phyloP scores from a whole-genome alignment of 352 stramenopile genomes.

The Phytophthora palmivora region DNA sequence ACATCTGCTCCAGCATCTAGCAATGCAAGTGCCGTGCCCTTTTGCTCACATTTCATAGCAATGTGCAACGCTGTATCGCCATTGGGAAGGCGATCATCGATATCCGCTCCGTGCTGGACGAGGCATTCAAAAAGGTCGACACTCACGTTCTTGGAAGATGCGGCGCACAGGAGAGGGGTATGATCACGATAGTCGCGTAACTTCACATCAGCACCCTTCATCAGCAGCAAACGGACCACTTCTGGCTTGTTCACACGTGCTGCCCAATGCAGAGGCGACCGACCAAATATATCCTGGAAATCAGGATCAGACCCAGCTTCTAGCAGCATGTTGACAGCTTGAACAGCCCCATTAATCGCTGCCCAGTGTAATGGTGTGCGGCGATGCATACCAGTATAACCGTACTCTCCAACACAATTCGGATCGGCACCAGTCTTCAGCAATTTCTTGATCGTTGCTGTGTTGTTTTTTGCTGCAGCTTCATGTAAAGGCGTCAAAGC shows the following conservation, averaged over 20 bases:
- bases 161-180: conserved; percentile 73
- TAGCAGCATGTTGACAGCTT: conserved; percentile 56
- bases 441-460: conserved; percentile 44
- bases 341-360: conserved; percentile 57
- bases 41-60: conserved; percentile 75
- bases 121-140: conserved; percentile 64
- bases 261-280: conserved; percentile 75
- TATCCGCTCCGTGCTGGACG: conserved; percentile 57
- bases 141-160: conserved; percentile 57
- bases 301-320: conserved; percentile 68
- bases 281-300: conserved; percentile 69
- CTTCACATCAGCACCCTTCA: conserved; percentile 58
- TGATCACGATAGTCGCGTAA: conserved; percentile 63
- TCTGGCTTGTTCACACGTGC: conserved; percentile 60
- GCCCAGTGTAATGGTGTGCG: conserved; percentile 80
- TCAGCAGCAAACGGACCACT: conserved; percentile 58
- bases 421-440: conserved; percentile 59
- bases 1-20: conserved; percentile 63
- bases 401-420: conserved; percentile 75
- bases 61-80: conserved; percentile 68
- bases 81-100: conserved; percentile 72
- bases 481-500: conserved; percentile 74
- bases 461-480: conserved; percentile 59
- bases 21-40: conserved; percentile 66
- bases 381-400: conserved; percentile 70